Conservation (phyloP, 768 basidiomycete species). For the Russula sp. region DNA sequence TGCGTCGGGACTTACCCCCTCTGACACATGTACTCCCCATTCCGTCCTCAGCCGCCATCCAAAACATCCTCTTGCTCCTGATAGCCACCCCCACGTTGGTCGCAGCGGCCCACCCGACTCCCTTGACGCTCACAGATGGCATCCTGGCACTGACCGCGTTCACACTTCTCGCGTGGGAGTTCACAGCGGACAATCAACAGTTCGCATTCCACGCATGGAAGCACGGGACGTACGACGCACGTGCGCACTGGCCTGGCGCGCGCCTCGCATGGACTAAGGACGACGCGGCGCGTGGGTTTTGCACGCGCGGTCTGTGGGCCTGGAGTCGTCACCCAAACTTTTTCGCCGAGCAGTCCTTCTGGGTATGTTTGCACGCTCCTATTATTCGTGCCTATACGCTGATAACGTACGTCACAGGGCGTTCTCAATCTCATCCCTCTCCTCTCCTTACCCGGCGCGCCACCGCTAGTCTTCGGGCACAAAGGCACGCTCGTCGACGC, state of each 20-base stretch:
- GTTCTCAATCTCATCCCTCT: constrained; percentile 65
- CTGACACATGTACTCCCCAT: not conserved
- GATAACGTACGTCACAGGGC: constrained; percentile 37
- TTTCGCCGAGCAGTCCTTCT: constrained; percentile 83
- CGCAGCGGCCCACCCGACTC: constrained; percentile 47
- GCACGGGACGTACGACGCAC: constrained; percentile 28
- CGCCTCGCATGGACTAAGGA: constrained; percentile 59
- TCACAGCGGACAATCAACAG: constrained; percentile 88
- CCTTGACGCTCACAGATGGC: constrained; percentile 55
- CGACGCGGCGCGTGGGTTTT: constrained; percentile 75
- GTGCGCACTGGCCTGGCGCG: constrained; percentile 54
- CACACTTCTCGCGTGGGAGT: constrained; percentile 58
- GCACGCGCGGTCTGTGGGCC: constrained; percentile 79
- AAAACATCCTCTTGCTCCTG: constrained; percentile 75
- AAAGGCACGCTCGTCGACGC: constrained; percentile 25
- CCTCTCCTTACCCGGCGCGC: constrained; percentile 35
- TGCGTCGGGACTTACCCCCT: not conserved
- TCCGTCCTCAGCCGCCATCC: constrained; percentile 47
- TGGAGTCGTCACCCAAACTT: constrained; percentile 93
- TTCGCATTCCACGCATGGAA: constrained; percentile 82
- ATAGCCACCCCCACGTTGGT: constrained; percentile 58
- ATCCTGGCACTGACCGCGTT: constrained; percentile 55
- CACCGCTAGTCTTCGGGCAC: constrained; percentile 21
- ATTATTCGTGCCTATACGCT: no score
- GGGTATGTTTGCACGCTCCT: constrained; percentile 40